Percentiles rank a stretch among this genome's conserved stretches.
These are phyloP conservation scores for Mediolabrus comicus DNA, from an alignment of 108 stramenopile genomes.

Conservation along the genomic window DNA sequence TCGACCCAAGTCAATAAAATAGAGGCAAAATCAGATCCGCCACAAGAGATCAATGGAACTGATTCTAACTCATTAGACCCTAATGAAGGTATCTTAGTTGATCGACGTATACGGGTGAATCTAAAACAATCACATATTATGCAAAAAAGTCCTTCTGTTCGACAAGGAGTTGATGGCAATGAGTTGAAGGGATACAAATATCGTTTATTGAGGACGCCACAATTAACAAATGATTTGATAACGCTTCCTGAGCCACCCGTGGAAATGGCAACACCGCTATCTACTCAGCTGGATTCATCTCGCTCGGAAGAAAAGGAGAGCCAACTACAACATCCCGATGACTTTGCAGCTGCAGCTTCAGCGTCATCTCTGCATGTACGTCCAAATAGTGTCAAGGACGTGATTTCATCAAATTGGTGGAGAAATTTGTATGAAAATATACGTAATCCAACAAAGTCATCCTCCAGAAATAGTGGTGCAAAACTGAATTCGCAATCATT, in stretches of 20 bases:
- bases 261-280: not conserved
- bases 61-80: not conserved
- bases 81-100: not conserved
- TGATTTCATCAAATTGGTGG: slow-evolving; percentile 4
- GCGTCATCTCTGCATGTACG: not conserved
- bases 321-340: slow-evolving; percentile 19
- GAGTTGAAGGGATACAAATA: slow-evolving; percentile 24
- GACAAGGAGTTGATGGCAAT: not conserved
- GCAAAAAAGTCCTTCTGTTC: not conserved
- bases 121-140: not conserved
- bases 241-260: slow-evolving; percentile 5
- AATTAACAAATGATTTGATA: slow-evolving; percentile 17
- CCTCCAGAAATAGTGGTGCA: not conserved
- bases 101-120: slow-evolving; percentile 4
- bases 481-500: slow-evolving; percentile 7
- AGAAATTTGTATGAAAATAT: slow-evolving; percentile 1
- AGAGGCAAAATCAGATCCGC: not conserved
- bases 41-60: not conserved
- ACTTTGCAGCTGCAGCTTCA: slow-evolving; percentile 9
- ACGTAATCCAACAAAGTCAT: not conserved
- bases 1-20: not conserved
- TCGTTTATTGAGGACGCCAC: slow-evolving; percentile 19
- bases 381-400: slow-evolving; percentile 5
- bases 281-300: not conserved
- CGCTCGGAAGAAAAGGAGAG: slow-evolving; percentile 21